A percentile compares a stretch with the other conserved stretches of the same genome.
phyloP scores from a whole-genome alignment of 768 basidiomycete species.

The Naematelia encephala region DNA sequence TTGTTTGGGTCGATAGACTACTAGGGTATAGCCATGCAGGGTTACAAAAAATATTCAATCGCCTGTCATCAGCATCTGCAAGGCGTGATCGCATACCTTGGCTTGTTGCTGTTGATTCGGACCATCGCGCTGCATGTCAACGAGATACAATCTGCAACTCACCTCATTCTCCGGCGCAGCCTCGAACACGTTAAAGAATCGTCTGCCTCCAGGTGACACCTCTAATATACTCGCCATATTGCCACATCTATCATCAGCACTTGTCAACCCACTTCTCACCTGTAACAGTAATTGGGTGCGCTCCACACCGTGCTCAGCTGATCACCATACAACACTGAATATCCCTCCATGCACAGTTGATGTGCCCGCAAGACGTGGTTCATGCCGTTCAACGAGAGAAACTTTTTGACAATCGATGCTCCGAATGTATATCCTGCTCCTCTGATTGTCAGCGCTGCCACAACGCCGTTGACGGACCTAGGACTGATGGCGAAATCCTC shows the following conservation, averaged over 20 bases:
- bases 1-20: constrained; percentile 37
- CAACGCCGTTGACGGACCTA: constrained; percentile 59
- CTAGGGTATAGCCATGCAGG: constrained; percentile 16
- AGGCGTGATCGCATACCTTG: constrained; percentile 30
- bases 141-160: not conserved
- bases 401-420: constrained; percentile 95
- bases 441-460: constrained; percentile 53
- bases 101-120: constrained; percentile 47
- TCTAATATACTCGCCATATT: constrained; percentile 96
- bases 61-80: constrained; percentile 30
- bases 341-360: constrained; percentile 99
- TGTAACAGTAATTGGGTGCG: constrained; percentile 97
- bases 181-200: constrained; percentile 97
- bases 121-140: constrained; percentile 38
- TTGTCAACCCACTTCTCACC: constrained; percentile 29
- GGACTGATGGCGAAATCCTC: constrained; percentile 99
- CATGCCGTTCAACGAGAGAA: constrained; percentile 93
- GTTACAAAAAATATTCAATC: constrained; percentile 43
- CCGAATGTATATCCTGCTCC: constrained; percentile 99
- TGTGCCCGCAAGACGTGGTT: constrained; percentile 96
- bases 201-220: constrained; percentile 77
- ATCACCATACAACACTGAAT: constrained; percentile 92
- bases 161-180: constrained; percentile 95
- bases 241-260: constrained; percentile 64
- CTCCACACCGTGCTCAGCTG: constrained; percentile 97